Evolutionary conservation across 176 grass and related monocot species (phyloP), one percentile per base, ranked within the genome.

Genomic region (Aegilops speltoides): DNA sequence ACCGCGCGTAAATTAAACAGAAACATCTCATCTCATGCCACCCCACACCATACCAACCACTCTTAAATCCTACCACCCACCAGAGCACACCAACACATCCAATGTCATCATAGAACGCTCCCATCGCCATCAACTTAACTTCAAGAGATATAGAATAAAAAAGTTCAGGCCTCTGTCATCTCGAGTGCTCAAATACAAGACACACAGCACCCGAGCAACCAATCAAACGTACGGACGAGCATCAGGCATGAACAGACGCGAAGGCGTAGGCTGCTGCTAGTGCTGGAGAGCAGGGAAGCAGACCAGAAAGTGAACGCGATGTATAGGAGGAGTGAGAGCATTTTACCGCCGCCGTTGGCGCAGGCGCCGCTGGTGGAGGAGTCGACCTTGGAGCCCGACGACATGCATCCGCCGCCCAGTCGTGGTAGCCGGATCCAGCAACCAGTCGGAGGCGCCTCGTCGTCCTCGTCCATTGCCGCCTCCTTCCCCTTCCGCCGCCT

Each of bases 361-460:
- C 87, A 89, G 82, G 70, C 82, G 45, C 86, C 87, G 82, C 85
- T 90, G 76, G 91, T 88, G 76, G 96, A 86, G n/a, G 90, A 80
- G 86, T 93, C 93, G 71, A 98, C 94, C 79, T 94, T 98, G 86
- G 96, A 88, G 88, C 94, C 93, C 80, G 92, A 89, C 7, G 93
- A 86, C 59, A 98, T 94, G 90, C 96, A 98, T 78, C 90, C 87
- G 32, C 86, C 82, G 45, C 61, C 73, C 8, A 94, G 86, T 59
- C 86, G 84, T 17, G 87, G 92, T 76, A 96, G 75, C 79, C 88
- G 95, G 95, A 96, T 96, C 96, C 96, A 98, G 84, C 96, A 94
- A 40, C 93, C 93, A 23, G 76, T 81, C 36, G 90, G 82, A 57
- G 81, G 82, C 68, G 56, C 88, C 72, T 50, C 88, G 28, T 88